Percentiles rank a stretch among this genome's conserved stretches.
phyloP scores from a whole-genome alignment of 352 stramenopile genomes.

The Heterotrichella gracilis region DNA sequence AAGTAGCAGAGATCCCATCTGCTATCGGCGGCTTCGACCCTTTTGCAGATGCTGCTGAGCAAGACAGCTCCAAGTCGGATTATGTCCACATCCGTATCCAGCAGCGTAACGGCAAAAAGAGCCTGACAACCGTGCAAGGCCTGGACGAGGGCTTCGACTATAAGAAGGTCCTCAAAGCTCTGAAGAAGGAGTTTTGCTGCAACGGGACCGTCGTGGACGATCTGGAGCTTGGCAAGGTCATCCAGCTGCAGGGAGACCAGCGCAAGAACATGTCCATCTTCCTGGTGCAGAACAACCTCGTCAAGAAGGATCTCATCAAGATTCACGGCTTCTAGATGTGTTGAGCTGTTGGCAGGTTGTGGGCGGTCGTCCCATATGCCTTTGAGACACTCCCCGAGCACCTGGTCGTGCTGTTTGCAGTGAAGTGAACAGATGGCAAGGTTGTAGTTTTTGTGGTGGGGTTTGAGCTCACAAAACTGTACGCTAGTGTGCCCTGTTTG shows the following conservation, averaged over 20 bases:
- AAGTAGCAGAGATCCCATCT: too few relatives aligned
- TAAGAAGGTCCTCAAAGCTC: conserved; percentile 94
- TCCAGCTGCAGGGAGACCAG: conserved; percentile 95
- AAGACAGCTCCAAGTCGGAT: not conserved
- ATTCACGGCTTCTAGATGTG: conserved; percentile 91
- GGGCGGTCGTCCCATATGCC: too few relatives aligned
- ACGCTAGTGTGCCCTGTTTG: too few relatives aligned
- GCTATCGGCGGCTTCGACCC: too few relatives aligned
- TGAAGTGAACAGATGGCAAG: too few relatives aligned
- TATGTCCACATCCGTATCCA: conserved; percentile 71
- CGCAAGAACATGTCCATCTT: conserved; percentile 93
- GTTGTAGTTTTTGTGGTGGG: too few relatives aligned
- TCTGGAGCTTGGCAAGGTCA: conserved; percentile 79
- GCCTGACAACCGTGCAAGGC: conserved; percentile 89
- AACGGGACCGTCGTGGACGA: conserved; percentile 95
- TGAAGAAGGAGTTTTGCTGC: conserved; percentile 99
- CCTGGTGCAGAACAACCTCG: conserved; percentile 88
- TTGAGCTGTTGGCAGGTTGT: too few relatives aligned
- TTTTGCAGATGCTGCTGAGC: too few relatives aligned
- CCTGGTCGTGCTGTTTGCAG: too few relatives aligned
- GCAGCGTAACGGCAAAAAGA: conserved; percentile 94
- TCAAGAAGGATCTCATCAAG: conserved; percentile 55
- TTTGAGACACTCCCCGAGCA: too few relatives aligned
- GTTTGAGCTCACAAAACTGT: too few relatives aligned
- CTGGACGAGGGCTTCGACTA: conserved; percentile 84